Evolutionary conservation across 176 grass and related monocot species (phyloP), one percentile per base, ranked within the genome.

Genomic region (Poa annua): DNA sequence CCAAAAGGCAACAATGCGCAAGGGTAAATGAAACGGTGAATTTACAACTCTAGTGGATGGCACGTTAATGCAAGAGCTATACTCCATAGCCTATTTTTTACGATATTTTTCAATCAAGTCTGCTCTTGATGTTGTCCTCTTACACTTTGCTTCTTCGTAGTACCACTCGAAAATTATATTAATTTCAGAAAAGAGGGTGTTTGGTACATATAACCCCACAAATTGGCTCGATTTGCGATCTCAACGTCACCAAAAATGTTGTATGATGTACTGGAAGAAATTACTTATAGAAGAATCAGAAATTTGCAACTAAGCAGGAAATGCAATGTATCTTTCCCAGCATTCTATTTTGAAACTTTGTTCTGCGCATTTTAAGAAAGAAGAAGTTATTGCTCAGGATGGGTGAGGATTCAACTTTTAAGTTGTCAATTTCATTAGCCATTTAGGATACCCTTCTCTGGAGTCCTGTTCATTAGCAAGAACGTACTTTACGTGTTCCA

Each of bases 71-170:
- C 42, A 8, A n/a, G 6, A 34, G 24, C 25, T 65, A 79, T 49
- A 13, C 25, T n/a, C 16, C 25, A 34, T 49, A 79, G 33, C 19
- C 8, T 61, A 6, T 63, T 10, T 57, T 62, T 16, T 16, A 7
- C 20, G 56, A 42, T 78, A 44, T 44, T 78, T 29, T 47, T 63
- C 76, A 4, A 52, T 75, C 55, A 62, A 62, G 14, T 47, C 35
- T 45, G 24, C 2, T 8, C 4, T n/a, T 21, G 9, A 59, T 44
- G 38, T 44, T 39, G 17, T 19, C 16, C 13, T 61, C 39, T 33
- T 64, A 33, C 49, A 21, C 26, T 79, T 79, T 50, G 15, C 60
- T 79, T 66, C 22, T 47, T 29, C 60, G 2, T 24, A 19, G 8
- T 32, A 7, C 8, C 60, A 45, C 26, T 62, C 22, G 39, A 16